These are phyloP conservation scores for Candida methanosorbosa DNA, from an alignment of 805 yeast species.

Conservation along the genomic window DNA sequence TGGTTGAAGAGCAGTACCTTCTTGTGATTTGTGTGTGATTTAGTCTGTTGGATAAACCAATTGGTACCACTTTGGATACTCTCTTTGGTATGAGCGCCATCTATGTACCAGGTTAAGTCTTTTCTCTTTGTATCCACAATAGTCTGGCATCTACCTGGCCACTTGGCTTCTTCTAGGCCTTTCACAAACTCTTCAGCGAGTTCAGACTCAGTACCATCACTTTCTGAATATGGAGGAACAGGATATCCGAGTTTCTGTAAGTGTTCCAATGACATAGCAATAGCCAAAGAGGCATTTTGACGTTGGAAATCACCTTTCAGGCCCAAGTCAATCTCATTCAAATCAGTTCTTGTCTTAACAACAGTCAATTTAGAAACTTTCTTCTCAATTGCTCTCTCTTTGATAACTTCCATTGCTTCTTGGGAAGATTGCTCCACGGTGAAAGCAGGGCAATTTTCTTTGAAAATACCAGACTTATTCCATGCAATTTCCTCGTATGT, in stretches of 20 bases:
- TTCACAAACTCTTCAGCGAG: constrained; percentile 41
- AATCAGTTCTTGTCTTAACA: constrained; percentile 37
- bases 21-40: constrained; percentile 16
- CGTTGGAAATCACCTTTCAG: constrained; percentile 79
- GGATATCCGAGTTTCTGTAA: constrained; percentile 39
- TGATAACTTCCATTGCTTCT: constrained; percentile 46
- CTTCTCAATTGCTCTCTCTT: constrained; percentile 63
- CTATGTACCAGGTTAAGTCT: constrained; percentile 68
- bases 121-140: constrained; percentile 31
- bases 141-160: constrained; percentile 97
- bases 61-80: constrained; percentile 72
- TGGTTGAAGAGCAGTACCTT: constrained; percentile 78
- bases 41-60: constrained; percentile 56
- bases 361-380: constrained; percentile 37
- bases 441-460: constrained; percentile 55
- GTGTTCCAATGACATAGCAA: constrained; percentile 57
- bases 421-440: constrained; percentile 52
- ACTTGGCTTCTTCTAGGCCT: constrained; percentile 61
- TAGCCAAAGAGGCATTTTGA: constrained; percentile 82
- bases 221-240: constrained; percentile 11
- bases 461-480: constrained; percentile 94
- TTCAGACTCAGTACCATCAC: constrained; percentile 6
- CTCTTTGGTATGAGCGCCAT: constrained; percentile 95
- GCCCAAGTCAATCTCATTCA: constrained; percentile 46
- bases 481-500: constrained; percentile 88